Percentiles rank a stretch among this genome's conserved stretches.
Evolutionary conservation across 768 basidiomycete species (phyloP).

Genomic region (Auriscalpium microsporum): DNA sequence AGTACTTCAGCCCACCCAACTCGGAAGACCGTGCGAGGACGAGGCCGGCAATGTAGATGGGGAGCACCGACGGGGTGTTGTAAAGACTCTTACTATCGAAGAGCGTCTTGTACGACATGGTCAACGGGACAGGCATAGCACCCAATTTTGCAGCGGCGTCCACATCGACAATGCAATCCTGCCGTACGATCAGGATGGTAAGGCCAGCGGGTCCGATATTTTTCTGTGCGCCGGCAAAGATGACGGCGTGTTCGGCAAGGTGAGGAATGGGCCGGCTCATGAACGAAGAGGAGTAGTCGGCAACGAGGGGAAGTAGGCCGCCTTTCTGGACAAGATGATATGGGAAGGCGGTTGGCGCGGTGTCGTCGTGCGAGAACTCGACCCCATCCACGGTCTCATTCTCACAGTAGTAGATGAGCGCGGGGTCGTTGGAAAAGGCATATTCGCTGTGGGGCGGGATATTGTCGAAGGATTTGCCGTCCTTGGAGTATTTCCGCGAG

Average conservation of each 20-base stretch:
- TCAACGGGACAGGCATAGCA: conserved; percentile 65
- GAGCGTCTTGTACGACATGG: conserved; percentile 75
- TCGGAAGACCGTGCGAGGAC: conserved; percentile 66
- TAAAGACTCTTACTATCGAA: conserved; percentile 71
- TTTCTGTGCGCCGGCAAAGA: conserved; percentile 97
- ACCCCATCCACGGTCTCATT: conserved; percentile 98
- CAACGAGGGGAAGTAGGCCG: conserved; percentile 73
- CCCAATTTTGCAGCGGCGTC: conserved; percentile 71
- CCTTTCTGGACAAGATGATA: conserved; percentile 45
- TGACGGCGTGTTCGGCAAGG: conserved; percentile 83
- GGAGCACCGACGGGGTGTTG: conserved; percentile 89
- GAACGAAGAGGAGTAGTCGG: conserved; percentile 94
- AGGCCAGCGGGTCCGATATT: conserved; percentile 94
- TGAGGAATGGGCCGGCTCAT: conserved; percentile 89
- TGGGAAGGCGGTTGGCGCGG: conserved; percentile 47
- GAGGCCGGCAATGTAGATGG: conserved; percentile 84
- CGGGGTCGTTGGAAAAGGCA: conserved; percentile 72
- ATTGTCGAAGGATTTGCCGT: conserved; percentile 66
- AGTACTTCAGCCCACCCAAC: conserved; percentile 58
- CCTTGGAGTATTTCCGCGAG: conserved; percentile 48
- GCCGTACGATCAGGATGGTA: conserved; percentile 88
- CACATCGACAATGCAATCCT: conserved; percentile 88
- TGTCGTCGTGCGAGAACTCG: conserved; percentile 62
- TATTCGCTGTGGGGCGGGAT: conserved; percentile 71
- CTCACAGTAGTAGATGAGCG: conserved; percentile 96